These are phyloP conservation scores for Xerocomus spinulosus DNA, from an alignment of 768 basidiomycete genomes.

Conservation along the genomic window DNA sequence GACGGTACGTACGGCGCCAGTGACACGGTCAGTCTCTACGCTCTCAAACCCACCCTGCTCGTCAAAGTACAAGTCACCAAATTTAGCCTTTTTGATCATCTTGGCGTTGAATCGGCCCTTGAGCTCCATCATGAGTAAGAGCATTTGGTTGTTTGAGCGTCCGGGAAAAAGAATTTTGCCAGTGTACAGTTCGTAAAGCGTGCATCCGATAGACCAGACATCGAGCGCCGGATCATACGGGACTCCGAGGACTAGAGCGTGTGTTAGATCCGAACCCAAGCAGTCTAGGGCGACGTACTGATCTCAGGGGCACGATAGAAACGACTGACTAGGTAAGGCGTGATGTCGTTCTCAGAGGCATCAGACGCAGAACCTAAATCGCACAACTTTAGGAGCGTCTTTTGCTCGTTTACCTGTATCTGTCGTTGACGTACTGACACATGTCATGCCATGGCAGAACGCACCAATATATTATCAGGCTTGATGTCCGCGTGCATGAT, in stretches of 20 bases:
- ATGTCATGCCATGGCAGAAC: conserved; percentile 27
- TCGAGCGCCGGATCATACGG: conserved; percentile 94
- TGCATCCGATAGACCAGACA: conserved; percentile 97
- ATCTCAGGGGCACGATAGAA: conserved; percentile 99
- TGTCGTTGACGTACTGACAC: conserved; percentile 14
- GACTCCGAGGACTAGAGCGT: conserved; percentile 74
- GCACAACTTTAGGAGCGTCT: conserved; percentile 89
- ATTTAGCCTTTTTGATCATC: conserved; percentile 92
- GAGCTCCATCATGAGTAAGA: conserved; percentile 95
- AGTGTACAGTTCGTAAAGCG: conserved; percentile 92
- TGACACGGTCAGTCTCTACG: conserved; percentile 79
- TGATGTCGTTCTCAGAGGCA: conserved; percentile 92
- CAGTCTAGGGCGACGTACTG: conserved; percentile 51
- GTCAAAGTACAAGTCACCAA: conserved; percentile 91
- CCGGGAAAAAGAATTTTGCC: conserved; percentile 98
- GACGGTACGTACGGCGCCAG: conserved; percentile 63
- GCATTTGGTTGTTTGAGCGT: conserved; percentile 96
- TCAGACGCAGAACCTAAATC: conserved; percentile 98
- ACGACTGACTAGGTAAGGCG: conserved; percentile 94
- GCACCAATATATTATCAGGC: conserved; percentile 93
- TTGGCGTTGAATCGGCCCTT: conserved; percentile 91
- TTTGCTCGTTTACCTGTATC: conserved; percentile 85
- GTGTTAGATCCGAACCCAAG: conserved; percentile 13
- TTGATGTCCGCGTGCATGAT: conserved; percentile 99
- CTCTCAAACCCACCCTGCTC: conserved; percentile 84